Conservation (phyloP, 192 early-diverging fungal genomes). For the Umbelopsis ramanniana region DNA sequence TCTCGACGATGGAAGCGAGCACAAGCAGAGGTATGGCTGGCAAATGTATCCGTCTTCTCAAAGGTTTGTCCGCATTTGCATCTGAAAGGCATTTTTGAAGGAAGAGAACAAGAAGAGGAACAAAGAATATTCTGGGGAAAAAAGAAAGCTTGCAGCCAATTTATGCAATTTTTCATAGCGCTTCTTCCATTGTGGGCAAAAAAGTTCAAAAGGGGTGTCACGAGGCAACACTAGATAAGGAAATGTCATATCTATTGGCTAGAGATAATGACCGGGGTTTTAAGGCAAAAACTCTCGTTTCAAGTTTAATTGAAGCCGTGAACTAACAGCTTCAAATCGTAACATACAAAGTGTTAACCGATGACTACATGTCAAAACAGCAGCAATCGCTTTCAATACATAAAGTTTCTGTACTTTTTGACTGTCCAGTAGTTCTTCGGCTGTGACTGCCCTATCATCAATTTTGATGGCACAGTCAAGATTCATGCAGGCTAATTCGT, state of each 20-base stretch:
- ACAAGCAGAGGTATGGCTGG: constrained; percentile 42
- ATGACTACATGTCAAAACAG: constrained; percentile 27
- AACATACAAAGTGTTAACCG: constrained; percentile 29
- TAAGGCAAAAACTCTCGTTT: constrained; percentile 42
- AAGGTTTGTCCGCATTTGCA: constrained; percentile 50
- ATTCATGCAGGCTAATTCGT: constrained; percentile 25
- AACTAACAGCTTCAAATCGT: constrained; percentile 41
- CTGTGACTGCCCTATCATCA: constrained; percentile 28
- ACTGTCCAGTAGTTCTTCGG: not conserved
- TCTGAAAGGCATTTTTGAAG: constrained; percentile 45
- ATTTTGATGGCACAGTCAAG: constrained; percentile 34
- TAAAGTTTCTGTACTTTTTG: constrained; percentile 12
- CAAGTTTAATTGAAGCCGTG: constrained; percentile 35
- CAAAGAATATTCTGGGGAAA: not conserved
- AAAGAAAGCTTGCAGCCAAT: constrained; percentile 4
- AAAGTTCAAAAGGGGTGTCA: too few species aligned
- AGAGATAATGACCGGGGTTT: constrained; percentile 22
- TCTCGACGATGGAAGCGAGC: constrained; percentile 41
- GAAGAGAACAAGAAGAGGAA: constrained; percentile 2
- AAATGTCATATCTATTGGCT: constrained; percentile 1
- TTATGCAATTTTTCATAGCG: not conserved
- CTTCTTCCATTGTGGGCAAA: too few species aligned
- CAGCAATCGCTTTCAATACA: constrained; percentile 26
- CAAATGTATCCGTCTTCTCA: constrained; percentile 45
- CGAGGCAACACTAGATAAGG: not conserved